These are phyloP conservation scores for Carex myosuroides DNA, from an alignment of 176 grass and related monocot species.

Conservation along the genomic window DNA sequence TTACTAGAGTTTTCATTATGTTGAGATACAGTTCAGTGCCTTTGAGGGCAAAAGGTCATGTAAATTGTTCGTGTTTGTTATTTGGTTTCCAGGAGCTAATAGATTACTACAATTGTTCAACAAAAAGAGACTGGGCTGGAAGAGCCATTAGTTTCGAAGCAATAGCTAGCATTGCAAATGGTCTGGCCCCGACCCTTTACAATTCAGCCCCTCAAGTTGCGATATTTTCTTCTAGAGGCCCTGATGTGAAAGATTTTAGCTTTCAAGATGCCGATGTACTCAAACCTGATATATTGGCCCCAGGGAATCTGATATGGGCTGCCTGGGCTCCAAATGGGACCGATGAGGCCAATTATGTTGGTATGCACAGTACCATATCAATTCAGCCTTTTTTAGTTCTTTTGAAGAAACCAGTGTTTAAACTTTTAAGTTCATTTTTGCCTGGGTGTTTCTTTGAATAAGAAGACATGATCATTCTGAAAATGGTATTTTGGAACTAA, in stretches of 20 bases:
- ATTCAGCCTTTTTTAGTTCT: background rate
- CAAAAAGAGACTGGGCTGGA: constrained; percentile 89
- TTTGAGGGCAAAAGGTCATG: background rate
- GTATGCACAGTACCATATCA: constrained; percentile 24
- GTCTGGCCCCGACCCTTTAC: constrained; percentile 76
- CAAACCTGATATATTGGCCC: constrained; percentile 91
- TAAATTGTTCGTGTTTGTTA: background rate
- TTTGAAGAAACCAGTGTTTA: background rate
- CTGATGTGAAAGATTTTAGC: constrained; percentile 98
- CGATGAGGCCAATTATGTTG: constrained; percentile 79
- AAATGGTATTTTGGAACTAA: background rate
- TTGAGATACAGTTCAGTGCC: background rate
- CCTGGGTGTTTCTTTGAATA: background rate
- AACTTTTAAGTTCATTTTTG: background rate
- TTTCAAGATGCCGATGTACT: constrained; percentile 98
- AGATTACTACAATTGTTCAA: constrained; percentile 92
- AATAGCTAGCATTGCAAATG: constrained; percentile 75
- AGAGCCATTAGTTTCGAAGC: constrained; percentile 63
- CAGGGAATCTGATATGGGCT: constrained; percentile 93
- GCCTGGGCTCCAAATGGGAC: constrained; percentile 96
- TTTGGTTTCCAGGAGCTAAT: constrained; percentile 70
- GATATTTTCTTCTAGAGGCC: constrained; percentile 87
- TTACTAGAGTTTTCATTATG: background rate
- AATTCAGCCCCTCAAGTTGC: constrained; percentile 97
- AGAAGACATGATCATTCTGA: background rate